Evolutionary conservation across 192 early-diverging fungal genomes (phyloP).

Genomic region (Backusella morwellensis): DNA sequence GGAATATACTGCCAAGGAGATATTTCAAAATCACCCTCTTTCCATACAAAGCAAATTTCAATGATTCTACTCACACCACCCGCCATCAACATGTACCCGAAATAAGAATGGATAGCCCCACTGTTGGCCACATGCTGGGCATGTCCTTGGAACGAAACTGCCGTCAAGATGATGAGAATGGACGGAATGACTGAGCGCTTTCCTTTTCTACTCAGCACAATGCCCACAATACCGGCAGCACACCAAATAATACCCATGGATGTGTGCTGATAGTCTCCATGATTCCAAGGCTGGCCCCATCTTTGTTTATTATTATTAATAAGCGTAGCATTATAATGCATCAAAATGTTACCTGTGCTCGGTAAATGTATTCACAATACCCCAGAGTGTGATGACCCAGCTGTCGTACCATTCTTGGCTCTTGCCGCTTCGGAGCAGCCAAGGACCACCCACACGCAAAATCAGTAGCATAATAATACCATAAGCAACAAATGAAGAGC

Average conservation of each 20-base stretch:
- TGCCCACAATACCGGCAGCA: slow-evolving; percentile 57
- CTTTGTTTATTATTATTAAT: neutral
- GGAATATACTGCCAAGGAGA: slow-evolving; percentile 40
- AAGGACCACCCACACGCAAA: slow-evolving; percentile 55
- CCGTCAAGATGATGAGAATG: slow-evolving; percentile 61
- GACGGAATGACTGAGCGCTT: slow-evolving; percentile 59
- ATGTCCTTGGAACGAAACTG: slow-evolving; percentile 59
- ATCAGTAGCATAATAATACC: slow-evolving; percentile 58
- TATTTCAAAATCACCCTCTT: slow-evolving; percentile 26
- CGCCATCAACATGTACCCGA: slow-evolving; percentile 59
- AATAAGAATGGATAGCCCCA: slow-evolving; percentile 60
- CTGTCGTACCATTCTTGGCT: slow-evolving; percentile 72
- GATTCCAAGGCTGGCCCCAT: slow-evolving; percentile 52
- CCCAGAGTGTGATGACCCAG: slow-evolving; percentile 62
- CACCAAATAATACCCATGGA: slow-evolving; percentile 70
- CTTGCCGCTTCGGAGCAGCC: slow-evolving; percentile 52
- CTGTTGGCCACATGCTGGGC: slow-evolving; percentile 58
- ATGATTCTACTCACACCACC: slow-evolving; percentile 55
- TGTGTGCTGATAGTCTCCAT: slow-evolving; percentile 69
- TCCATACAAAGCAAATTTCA: slow-evolving; percentile 52
- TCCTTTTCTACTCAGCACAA: slow-evolving; percentile 44
- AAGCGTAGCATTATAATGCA: neutral
- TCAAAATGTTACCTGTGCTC: slow-evolving; percentile 53
- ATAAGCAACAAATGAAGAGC: slow-evolving; percentile 67
- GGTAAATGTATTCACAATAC: slow-evolving; percentile 68